Evolutionary conservation across 306 rosid species (phyloP), one percentile per base, ranked within the genome.

Genomic region (Corylus americana): DNA sequence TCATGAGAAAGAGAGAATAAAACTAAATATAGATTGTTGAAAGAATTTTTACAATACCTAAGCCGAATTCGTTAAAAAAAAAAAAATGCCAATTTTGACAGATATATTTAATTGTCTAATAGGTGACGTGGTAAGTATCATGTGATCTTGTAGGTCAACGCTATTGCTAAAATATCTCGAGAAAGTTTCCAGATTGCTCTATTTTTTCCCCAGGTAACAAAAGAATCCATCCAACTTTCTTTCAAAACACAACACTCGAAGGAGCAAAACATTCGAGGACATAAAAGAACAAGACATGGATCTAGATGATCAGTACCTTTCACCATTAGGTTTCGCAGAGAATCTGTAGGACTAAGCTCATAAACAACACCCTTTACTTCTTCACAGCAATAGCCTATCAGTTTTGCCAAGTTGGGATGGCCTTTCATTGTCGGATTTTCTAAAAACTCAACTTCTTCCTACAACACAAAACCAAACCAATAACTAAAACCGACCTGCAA

Each of bases 351-450:
- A 73, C 84, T 82, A 49, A 92, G 71, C 71, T 92, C 93, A 83
- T 89, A 90, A 50, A 90, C 91, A 59, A 87, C 73, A 17, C 92
- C 93, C 59, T 82, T 85, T 7, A 86, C 58, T 78, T 86, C 72
- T 53, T 87, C 91, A 74, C 88, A 83, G 74, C 93, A 87, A 79
- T 87, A 90, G 50, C 92, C 94, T 50, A 87, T 85, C 81, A 90
- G 47, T 29, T 44, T 83, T 70, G 80, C 88, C 77, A 87, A 80
- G 78, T 85, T 85, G 31, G 83, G 88, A 78, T 84, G 77, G 54
- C 80, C 83, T 49, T 77, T 79, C 35, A 81, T 61, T 62, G 54
- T 72, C 57, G 85, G 90, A 45, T 90, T 81, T 13, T 81, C 86
- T 63, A 81, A 83, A 71, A 90, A 83, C 1, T 87, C 83, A 27